These are phyloP conservation scores for Rhizoclosmatium globosum DNA, from an alignment of 192 early-diverging fungal genomes.

Conservation along the genomic window DNA sequence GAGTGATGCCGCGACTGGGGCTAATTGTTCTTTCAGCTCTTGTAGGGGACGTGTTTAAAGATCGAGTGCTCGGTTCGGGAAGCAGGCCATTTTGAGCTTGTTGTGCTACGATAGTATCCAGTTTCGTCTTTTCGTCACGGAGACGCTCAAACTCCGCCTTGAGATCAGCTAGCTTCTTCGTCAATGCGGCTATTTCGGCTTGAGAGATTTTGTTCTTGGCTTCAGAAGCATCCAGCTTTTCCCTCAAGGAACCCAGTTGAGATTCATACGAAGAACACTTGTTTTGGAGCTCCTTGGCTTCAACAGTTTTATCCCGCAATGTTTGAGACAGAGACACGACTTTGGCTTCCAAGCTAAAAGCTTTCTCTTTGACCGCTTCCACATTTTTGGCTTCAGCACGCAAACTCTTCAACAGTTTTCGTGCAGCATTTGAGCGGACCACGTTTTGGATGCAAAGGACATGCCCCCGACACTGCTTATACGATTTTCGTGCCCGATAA, in stretches of 20 bases:
- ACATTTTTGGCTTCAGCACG: slow-evolving; percentile 84
- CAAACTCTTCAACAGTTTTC: slow-evolving; percentile 68
- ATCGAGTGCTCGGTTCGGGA: neutral
- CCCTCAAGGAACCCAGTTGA: slow-evolving; percentile 73
- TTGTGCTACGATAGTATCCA: neutral
- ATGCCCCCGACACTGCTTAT: slow-evolving; percentile 57
- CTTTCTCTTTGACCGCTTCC: slow-evolving; percentile 87
- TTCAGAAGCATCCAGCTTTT: slow-evolving; percentile 69
- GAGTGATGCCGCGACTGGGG: slow-evolving; percentile 49
- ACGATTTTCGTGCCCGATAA: slow-evolving; percentile 66
- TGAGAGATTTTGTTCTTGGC: slow-evolving; percentile 59
- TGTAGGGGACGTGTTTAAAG: too few relatives aligned
- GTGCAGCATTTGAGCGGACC: slow-evolving; percentile 75
- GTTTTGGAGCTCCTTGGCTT: slow-evolving; percentile 64
- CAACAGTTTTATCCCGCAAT: slow-evolving; percentile 69
- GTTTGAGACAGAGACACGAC: slow-evolving; percentile 88
- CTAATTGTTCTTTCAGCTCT: slow-evolving; percentile 10
- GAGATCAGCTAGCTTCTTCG: slow-evolving; percentile 35
- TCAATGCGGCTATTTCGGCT: slow-evolving; percentile 38
- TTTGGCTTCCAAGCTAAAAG: slow-evolving; percentile 89
- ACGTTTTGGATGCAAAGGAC: slow-evolving; percentile 83
- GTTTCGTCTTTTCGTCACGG: neutral
- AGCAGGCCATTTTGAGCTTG: neutral
- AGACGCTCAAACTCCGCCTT: neutral
- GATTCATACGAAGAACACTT: slow-evolving; percentile 66